These are phyloP conservation scores for Oenanthe sinensis DNA, from an alignment of 129 eudicot genomes.

Conservation along the genomic window DNA sequence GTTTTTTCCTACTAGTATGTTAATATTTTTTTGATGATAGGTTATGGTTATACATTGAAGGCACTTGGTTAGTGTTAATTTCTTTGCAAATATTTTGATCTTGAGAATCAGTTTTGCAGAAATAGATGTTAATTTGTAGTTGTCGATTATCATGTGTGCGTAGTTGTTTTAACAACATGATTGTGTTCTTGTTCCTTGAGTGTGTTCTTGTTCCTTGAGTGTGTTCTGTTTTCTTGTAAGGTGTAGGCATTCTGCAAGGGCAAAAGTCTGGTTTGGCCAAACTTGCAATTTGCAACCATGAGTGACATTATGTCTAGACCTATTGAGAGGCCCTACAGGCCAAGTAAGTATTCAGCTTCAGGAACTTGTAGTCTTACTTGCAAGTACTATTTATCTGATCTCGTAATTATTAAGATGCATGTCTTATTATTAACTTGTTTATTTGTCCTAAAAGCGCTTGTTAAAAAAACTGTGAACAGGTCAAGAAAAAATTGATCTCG, in stretches of 20 bases:
- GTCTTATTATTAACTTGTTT: background rate
- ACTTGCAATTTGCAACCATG: slow-evolving; percentile 44
- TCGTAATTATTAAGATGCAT: background rate
- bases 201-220: background rate
- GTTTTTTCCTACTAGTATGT: background rate
- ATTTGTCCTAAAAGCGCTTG: background rate
- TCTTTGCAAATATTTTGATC: background rate
- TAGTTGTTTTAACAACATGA: background rate
- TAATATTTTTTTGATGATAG: too few species aligned
- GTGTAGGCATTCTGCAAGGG: slow-evolving; percentile 45
- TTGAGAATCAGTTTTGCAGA: background rate
- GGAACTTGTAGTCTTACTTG: background rate
- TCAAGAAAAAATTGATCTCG: slow-evolving; percentile 48
- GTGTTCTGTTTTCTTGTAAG: slow-evolving; percentile 12
- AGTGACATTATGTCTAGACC: slow-evolving; percentile 50
- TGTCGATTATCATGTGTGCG: slow-evolving; percentile 7
- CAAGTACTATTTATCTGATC: background rate
- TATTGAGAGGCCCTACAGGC: slow-evolving; percentile 49
- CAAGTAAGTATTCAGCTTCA: slow-evolving; percentile 31
- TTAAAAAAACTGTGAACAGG: slow-evolving; percentile 26
- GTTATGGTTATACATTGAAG: slow-evolving; percentile 1
- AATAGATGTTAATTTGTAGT: background rate
- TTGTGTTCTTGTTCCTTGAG: background rate
- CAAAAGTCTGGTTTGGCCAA: slow-evolving; percentile 23
- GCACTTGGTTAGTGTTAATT: background rate